Base-by-base conservation (phyloP, 2,329 filamentous ascomycete species). In the Beauveria medogensis region DNA sequence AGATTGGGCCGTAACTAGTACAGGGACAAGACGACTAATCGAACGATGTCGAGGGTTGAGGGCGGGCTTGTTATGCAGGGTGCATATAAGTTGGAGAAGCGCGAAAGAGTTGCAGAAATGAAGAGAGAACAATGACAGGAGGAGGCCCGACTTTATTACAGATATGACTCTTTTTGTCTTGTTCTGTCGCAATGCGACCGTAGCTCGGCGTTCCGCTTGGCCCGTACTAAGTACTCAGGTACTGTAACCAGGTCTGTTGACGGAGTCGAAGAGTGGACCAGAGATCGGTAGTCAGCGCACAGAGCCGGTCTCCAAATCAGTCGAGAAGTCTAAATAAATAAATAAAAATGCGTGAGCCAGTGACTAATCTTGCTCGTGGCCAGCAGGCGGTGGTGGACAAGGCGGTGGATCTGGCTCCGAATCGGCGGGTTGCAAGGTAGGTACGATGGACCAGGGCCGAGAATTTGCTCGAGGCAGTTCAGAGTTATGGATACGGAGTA, bases 331-430 rank as follows among this genome's bases (percentile, higher is more conserved):
- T 48, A 37, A 37, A 37, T 16, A 22, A 22, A 22, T 6, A 37
- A 37, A 37, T 37, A 37, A 60, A 55, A 50, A 47, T 60, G 51
- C 51, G 58, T 54, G 51, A 55, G 51, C 50, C 55, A 55, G 58
- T 60, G 58, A 60, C 58, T 60, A 60, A 60, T 60, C 51, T 53
- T 48, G 51, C 51, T 55, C 58, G 51, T 37, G 26, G 50, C 28
- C 43, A 58, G 40, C 37, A 52, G 40, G 34, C 34, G 5, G 34
- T 37, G 34, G 34, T 37, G 34, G 34, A 37, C 34, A 37, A 37
- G 34, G 34, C 14, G 51, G 51, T 60, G 50, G 58, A 60, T 55
- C 58, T 60, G 41, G 57, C 58, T 60, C 58, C 58, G 58, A 60
- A 55, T 60, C 58, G 58, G 58, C 58, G 58, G 44, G 51, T n/a